Evolutionary conservation across 495 filamentous ascomycete genomes (phyloP), one percentile per base, ranked within the genome.

Genomic region (Amniculicola lignicola): DNA sequence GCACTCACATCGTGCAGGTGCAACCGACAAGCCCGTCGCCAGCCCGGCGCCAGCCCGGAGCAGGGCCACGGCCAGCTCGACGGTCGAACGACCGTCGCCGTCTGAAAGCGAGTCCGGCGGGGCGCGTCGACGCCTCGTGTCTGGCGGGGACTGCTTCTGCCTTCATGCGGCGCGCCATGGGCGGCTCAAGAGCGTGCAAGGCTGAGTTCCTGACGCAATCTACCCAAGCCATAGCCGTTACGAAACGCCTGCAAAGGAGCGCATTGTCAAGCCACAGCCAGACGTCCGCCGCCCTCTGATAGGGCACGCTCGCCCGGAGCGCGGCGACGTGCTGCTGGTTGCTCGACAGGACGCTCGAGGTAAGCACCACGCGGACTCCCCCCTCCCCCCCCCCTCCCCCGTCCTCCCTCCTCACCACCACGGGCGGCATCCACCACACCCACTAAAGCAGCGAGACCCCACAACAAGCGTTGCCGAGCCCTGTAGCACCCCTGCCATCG

Each of bases 171-270:
- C 23, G 16, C 44, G 27, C 44, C 44, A 36, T 25, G 27, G 46
- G 61, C 61, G 61, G 61, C 61, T 64, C 56, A 58, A 51, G 11
- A 53, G 21, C 21, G 35, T 33, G 46, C 51, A 64, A 56, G 61
- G 61, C 61, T 64, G 60, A 56, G 56, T 64, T 60, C 61, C 61
- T 64, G 61, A 64, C 61, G 61, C 61, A 64, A 64, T 64, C 44
- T 63, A 51, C 50, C 51, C 41, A n/a, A 35, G 60, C 60, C 60
- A 44, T 59, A 24, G 50, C 54, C 54, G 60, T 63, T 63, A 33
- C 60, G 60, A 62, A 57, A 63, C 49, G 45, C 43, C 27, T 41
- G 49, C 50, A 54, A 38, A 39, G 48, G 42, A 50, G 6, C 22
- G 49, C 57, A 54, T 49, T 38, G 38, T 41, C 50, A 44, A 54